Evolutionary conservation across 75 land plant genomes (phyloP).

Genomic region (Pseudotsuga menziesii): DNA sequence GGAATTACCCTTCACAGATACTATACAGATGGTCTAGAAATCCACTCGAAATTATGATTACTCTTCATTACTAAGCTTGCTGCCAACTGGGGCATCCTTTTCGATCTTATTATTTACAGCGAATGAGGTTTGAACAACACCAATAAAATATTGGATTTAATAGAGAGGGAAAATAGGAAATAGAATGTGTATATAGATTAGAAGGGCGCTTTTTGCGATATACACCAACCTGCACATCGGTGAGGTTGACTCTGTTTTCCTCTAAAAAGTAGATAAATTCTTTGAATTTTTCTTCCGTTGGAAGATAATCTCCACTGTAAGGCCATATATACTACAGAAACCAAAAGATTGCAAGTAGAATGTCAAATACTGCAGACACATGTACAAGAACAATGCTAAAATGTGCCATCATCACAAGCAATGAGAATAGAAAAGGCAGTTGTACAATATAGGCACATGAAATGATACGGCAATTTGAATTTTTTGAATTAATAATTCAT

Average conservation of each 20-base stretch:
- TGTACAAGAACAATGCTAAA: not conserved
- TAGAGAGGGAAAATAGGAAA: not conserved
- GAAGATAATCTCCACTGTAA: slow-evolving; percentile 96
- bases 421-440: not conserved
- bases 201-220: not conserved
- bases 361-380: not conserved
- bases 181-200: not conserved
- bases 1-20: not conserved
- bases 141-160: not conserved
- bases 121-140: not conserved
- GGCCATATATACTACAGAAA: slow-evolving; percentile 35
- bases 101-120: not conserved
- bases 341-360: not conserved
- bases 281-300: slow-evolving; percentile 85
- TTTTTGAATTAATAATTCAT: too few species aligned
- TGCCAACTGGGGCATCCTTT: not conserved
- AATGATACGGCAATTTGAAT: too few species aligned
- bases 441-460: too few species aligned
- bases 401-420: not conserved
- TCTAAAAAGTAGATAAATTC: slow-evolving; percentile 62
- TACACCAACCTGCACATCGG: slow-evolving; percentile 69
- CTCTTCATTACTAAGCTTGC: not conserved
- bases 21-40: not conserved
- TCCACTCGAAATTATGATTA: not conserved
- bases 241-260: slow-evolving; percentile 67